These are phyloP conservation scores for Musa beccarii DNA, from an alignment of 176 grass and related monocot genomes.

Conservation along the genomic window DNA sequence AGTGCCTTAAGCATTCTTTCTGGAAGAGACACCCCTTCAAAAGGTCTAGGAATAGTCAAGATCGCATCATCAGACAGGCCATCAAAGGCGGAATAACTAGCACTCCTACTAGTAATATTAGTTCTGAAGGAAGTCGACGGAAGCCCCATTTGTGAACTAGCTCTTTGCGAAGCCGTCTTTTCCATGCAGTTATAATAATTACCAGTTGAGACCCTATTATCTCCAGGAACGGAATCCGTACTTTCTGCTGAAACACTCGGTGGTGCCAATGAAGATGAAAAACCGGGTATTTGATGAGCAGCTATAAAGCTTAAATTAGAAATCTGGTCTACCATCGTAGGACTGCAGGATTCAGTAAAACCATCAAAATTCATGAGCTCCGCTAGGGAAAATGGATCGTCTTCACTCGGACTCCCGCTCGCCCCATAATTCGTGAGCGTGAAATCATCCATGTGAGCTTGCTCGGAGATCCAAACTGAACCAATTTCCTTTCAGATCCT, in stretches of 20 bases:
- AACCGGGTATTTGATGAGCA: neutral
- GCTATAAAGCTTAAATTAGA: neutral
- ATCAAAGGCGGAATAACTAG: neutral
- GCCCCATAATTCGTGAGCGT: neutral
- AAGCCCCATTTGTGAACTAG: neutral
- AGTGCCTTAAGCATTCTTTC: slow-evolving; percentile 56
- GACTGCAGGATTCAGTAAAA: slow-evolving; percentile 19
- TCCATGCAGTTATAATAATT: slow-evolving; percentile 6
- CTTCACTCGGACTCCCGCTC: neutral
- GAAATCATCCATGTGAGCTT: slow-evolving; percentile 4
- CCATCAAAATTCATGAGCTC: slow-evolving; percentile 23
- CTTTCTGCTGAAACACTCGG: neutral
- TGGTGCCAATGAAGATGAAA: slow-evolving; percentile 13
- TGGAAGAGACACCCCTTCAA: slow-evolving; percentile 18
- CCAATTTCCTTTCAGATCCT: neutral
- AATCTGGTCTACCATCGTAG: slow-evolving; percentile 19
- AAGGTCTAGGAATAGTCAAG: slow-evolving; percentile 17
- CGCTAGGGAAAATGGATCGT: slow-evolving; percentile 28
- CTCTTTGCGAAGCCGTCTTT: slow-evolving; percentile 7
- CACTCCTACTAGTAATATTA: neutral
- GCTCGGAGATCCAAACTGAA: neutral
- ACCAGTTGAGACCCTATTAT: neutral
- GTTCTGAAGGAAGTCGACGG: neutral
- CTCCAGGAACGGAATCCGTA: neutral
- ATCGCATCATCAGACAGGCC: neutral